Percentiles rank a stretch among this genome's conserved stretches.
phyloP scores from a whole-genome alignment of 2,329 filamentous ascomycete species.

The Fusarium beomiforme region DNA sequence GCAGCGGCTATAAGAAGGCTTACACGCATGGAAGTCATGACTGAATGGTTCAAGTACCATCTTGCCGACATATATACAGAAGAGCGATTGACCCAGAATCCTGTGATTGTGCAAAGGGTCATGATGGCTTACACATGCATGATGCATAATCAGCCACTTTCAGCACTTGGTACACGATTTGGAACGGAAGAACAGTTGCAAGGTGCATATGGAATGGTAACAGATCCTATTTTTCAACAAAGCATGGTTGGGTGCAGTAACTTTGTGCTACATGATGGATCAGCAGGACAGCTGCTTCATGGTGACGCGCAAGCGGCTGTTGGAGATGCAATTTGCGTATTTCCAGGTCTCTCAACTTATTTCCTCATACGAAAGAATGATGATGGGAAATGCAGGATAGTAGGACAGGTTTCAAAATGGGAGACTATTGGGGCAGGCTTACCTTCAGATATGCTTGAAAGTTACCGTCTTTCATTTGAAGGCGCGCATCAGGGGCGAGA shows the following conservation, averaged over 20 bases:
- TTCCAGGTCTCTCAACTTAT: not conserved
- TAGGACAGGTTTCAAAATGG: not conserved
- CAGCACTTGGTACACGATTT: not conserved
- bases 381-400: rapidly evolving
- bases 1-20: not conserved
- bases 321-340: conserved; percentile 9
- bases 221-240: not conserved
- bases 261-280: conserved; percentile 12
- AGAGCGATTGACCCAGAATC: not conserved
- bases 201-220: not conserved
- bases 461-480: not conserved
- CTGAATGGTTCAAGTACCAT: not conserved
- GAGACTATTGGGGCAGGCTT: not conserved
- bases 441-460: not conserved
- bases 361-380: not conserved
- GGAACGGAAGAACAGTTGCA: not conserved
- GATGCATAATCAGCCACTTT: not conserved
- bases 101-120: not conserved
- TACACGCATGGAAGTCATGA: not conserved
- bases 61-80: conserved; percentile 6
- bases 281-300: not conserved
- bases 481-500: rapidly evolving
- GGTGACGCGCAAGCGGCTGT: rapidly evolving
- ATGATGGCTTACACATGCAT: conserved; percentile 21
- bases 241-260: not conserved